Conservation (phyloP, 2,329 filamentous ascomycete genomes). For the Aureobasidium sp. region DNA sequence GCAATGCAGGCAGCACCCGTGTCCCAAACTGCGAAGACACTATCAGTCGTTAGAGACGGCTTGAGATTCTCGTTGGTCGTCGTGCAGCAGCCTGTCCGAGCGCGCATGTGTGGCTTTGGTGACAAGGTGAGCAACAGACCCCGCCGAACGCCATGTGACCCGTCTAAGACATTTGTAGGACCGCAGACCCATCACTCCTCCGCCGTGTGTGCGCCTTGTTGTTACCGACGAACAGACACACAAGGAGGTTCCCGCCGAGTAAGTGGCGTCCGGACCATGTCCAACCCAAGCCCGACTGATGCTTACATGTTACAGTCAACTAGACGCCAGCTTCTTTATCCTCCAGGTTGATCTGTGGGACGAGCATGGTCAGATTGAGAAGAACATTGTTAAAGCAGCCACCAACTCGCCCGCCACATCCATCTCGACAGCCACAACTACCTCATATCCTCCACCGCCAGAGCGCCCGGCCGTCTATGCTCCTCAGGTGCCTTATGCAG, state of each 20-base stretch:
- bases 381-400: conserved; percentile 62
- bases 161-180: conserved; percentile 53
- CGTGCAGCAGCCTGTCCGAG: conserved; percentile 83
- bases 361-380: conserved; percentile 52
- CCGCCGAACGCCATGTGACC: conserved; percentile 8
- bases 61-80: conserved; percentile 39
- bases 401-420: conserved; percentile 57
- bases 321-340: conserved; percentile 61
- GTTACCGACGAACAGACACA: conserved; percentile 68
- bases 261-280: background rate
- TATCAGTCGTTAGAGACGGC: background rate
- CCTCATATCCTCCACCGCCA: conserved; percentile 61
- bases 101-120: conserved; percentile 97
- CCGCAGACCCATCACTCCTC: conserved; percentile 89
- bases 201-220: conserved; percentile 79
- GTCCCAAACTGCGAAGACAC: background rate
- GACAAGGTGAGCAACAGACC: conserved; percentile 64
- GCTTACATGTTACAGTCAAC: conserved; percentile 33
- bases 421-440: conserved; percentile 73
- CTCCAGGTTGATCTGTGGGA: conserved; percentile 65
- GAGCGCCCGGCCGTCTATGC: conserved; percentile 21
- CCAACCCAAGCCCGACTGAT: background rate
- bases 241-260: conserved; percentile 60
- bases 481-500: conserved; percentile 13
- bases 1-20: conserved; percentile 1